A percentile compares a stretch with the other conserved stretches of the same genome.
phyloP scores from a whole-genome alignment of 106 monocot species.

The Allium sativum region DNA sequence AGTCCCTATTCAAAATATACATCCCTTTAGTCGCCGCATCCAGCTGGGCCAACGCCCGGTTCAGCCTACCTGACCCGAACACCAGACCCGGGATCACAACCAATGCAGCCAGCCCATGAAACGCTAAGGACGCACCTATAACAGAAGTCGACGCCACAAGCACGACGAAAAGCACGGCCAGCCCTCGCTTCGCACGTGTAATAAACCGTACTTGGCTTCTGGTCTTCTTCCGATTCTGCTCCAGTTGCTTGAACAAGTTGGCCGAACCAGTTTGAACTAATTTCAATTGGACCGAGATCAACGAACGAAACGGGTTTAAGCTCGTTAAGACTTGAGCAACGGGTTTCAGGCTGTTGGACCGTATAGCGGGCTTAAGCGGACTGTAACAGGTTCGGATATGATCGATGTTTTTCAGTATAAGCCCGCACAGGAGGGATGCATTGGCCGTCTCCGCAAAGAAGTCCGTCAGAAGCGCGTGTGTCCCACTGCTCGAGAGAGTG shows the following conservation, averaged over 20 bases:
- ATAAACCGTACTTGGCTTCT: conserved; percentile 23
- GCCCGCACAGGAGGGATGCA: conserved; percentile 55
- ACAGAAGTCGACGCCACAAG: conserved; percentile 21
- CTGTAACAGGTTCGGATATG: conserved; percentile 28
- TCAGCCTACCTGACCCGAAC: conserved; percentile 9
- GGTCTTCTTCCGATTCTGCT: conserved; percentile 23
- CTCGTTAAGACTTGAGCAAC: conserved; percentile 9
- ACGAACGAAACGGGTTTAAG: conserved; percentile 16
- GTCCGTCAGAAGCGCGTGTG: conserved; percentile 26
- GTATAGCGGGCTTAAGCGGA: conserved; percentile 10
- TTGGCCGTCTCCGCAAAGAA: conserved; percentile 55
- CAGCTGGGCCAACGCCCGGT: conserved; percentile 27
- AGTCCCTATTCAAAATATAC: conserved; percentile 54
- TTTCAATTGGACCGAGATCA: conserved; percentile 11
- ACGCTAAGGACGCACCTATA: conserved; percentile 23
- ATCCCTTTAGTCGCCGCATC: conserved; percentile 54
- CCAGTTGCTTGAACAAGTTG: conserved; percentile 34
- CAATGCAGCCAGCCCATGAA: conserved; percentile 36
- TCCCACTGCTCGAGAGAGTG: neutral
- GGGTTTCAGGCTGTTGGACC: conserved; percentile 9
- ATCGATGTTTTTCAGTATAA: conserved; percentile 49
- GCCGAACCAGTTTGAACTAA: conserved; percentile 27
- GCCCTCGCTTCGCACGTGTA: conserved; percentile 14
- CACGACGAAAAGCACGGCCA: conserved; percentile 24
- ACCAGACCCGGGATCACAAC: conserved; percentile 12